phyloP scores from a whole-genome alignment of 139 green algal species.

The Chlamydomonas incerta region DNA sequence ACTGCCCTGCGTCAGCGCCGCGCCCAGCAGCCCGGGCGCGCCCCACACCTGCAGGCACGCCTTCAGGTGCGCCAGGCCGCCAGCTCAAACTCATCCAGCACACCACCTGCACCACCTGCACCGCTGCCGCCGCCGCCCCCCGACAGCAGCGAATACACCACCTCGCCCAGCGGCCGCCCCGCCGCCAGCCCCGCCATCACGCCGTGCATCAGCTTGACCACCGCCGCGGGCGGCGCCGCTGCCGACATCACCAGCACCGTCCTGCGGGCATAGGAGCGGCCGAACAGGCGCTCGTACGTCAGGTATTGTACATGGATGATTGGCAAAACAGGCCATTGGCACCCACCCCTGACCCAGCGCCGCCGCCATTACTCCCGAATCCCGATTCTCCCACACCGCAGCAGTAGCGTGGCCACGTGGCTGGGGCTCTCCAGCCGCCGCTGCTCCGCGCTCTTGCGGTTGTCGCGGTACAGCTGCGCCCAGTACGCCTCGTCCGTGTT shows the following conservation, averaged over 20 bases:
- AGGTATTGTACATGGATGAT: no score
- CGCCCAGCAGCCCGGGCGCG: conserved; percentile 18
- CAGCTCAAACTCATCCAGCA: conserved; percentile 37
- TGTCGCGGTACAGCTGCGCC: conserved; percentile 63
- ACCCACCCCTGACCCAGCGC: no score
- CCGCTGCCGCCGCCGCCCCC: neutral
- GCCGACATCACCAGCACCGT: conserved; percentile 17
- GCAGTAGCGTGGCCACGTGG: conserved; percentile 45
- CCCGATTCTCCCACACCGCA: no score
- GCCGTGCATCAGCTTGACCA: conserved; percentile 6
- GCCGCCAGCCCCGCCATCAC: conserved; percentile 17
- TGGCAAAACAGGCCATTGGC: conserved; percentile 38
- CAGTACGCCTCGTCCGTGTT: conserved; percentile 56
- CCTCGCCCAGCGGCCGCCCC: conserved; percentile 13
- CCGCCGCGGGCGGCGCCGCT: conserved; percentile 5
- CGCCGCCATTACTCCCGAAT: no score
- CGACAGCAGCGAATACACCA: conserved; percentile 19
- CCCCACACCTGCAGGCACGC: conserved; percentile 34
- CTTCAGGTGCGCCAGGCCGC: conserved; percentile 25
- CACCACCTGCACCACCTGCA: no score
- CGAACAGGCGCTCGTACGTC: no score
- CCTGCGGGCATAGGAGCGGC: no score
- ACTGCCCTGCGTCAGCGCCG: conserved; percentile 24
- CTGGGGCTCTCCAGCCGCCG: conserved; percentile 39
- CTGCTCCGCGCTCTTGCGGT: conserved; percentile 52